Percentiles rank a stretch among this genome's conserved stretches.
Evolutionary conservation across 1,284 basidiomycete species (phyloP).

Genomic region (Kwoniella shivajii): DNA sequence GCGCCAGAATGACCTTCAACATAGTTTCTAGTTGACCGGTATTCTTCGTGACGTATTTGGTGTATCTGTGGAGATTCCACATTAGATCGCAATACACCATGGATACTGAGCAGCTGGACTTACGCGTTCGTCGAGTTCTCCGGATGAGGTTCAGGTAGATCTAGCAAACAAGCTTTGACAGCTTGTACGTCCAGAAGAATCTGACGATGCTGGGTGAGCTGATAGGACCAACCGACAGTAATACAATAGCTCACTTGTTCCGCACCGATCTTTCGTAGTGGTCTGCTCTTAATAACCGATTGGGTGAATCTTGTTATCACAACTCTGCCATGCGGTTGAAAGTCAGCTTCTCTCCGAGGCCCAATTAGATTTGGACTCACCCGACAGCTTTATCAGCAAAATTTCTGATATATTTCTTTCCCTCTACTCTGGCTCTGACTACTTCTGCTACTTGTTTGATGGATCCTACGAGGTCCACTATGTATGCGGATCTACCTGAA

Average conservation of each 20-base stretch:
- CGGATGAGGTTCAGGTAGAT: constrained; percentile 63
- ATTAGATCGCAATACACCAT: background rate
- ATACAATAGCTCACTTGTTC: constrained; percentile 68
- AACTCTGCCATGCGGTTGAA: constrained; percentile 59
- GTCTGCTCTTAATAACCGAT: constrained; percentile 80
- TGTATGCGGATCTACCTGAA: constrained; percentile 78
- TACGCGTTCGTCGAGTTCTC: constrained; percentile 41
- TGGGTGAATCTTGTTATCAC: constrained; percentile 82
- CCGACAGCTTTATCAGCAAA: constrained; percentile 88
- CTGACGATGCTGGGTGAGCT: constrained; percentile 54
- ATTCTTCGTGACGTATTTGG: constrained; percentile 74
- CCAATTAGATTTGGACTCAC: constrained; percentile 56
- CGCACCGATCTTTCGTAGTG: constrained; percentile 84
- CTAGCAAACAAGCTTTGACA: constrained; percentile 78
- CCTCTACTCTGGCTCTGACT: constrained; percentile 65
- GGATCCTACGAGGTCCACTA: constrained; percentile 79
- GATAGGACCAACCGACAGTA: background rate
- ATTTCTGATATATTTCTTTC: constrained; percentile 89
- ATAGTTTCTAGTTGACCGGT: constrained; percentile 82
- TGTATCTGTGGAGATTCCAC: constrained; percentile 62
- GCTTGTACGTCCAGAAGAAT: constrained; percentile 88
- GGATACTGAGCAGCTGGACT: constrained; percentile 6
- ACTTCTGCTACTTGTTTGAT: constrained; percentile 67
- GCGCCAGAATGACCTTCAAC: constrained; percentile 90
- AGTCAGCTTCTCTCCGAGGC: background rate